Percentiles rank a stretch among this genome's conserved stretches.
phyloP scores from a whole-genome alignment of 2,329 filamentous ascomycete species.

The Verticillium nubilum region DNA sequence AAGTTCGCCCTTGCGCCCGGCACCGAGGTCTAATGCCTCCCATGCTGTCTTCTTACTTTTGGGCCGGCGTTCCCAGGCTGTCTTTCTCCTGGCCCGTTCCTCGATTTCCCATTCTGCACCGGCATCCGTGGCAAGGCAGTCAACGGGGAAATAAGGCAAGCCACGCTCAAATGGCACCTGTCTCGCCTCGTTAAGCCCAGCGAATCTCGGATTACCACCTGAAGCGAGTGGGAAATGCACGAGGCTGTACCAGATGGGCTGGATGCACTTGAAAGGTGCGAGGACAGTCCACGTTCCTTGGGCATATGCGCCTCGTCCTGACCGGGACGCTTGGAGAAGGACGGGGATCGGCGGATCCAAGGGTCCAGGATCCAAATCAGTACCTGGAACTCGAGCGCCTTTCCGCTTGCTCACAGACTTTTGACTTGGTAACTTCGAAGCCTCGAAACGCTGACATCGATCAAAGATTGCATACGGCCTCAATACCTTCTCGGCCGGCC shows the following conservation, averaged over 20 bases:
- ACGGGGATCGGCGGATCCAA: constrained; percentile 75
- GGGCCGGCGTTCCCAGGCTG: constrained; percentile 69
- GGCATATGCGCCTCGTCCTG: constrained; percentile 37
- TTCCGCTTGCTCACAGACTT: constrained; percentile 77
- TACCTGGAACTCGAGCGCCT: constrained; percentile 55
- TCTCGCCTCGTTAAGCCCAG: constrained; percentile 71
- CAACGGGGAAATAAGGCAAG: constrained; percentile 78
- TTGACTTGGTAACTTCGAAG: constrained; percentile 65
- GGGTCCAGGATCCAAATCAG: constrained; percentile 48
- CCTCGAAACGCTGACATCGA: constrained; percentile 57
- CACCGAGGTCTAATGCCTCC: constrained; percentile 67
- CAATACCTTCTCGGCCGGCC: constrained; percentile 56
- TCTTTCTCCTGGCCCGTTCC: constrained; percentile 53
- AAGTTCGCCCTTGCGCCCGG: constrained; percentile 72
- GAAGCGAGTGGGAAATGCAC: constrained; percentile 77
- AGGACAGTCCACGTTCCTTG: constrained; percentile 78
- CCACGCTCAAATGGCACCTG: constrained; percentile 79
- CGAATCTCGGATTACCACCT: constrained; percentile 76
- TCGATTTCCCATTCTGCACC: constrained; percentile 73
- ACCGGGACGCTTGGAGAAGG: constrained; percentile 59
- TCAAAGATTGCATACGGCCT: constrained; percentile 58
- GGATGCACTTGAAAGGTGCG: constrained; percentile 85
- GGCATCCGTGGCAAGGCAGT: constrained; percentile 73
- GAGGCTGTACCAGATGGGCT: constrained; percentile 78
- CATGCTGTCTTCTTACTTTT: constrained; percentile 78